Conservation (phyloP, 2,329 filamentous ascomycete species). For the Ascochyta viciae-villosae region DNA sequence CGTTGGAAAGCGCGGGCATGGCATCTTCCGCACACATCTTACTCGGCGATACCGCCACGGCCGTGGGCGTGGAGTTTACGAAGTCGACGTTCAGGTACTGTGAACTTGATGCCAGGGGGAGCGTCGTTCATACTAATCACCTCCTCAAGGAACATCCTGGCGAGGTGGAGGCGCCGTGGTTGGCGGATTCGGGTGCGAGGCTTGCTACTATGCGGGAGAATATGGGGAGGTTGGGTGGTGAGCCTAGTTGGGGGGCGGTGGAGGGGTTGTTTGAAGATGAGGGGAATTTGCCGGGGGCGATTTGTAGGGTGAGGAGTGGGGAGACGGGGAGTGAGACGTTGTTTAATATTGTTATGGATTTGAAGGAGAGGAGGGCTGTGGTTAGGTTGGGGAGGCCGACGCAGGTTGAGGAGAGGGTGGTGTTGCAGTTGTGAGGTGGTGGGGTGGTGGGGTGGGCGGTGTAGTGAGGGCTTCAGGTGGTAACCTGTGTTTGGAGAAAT, state of each 20-base stretch:
- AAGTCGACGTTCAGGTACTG: conserved; percentile 45
- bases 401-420: conserved; percentile 35
- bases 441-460: no score
- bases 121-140: conserved; percentile 56
- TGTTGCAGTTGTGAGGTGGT: conserved; percentile 25
- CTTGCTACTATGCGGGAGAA: conserved; percentile 49
- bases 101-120: conserved; percentile 41
- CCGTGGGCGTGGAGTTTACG: conserved; percentile 59
- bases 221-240: conserved; percentile 23
- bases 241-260: conserved; percentile 40
- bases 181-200: conserved; percentile 51
- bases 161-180: conserved; percentile 52
- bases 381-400: conserved; percentile 43
- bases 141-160: conserved; percentile 49
- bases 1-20: conserved; percentile 56
- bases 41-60: conserved; percentile 57
- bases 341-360: conserved; percentile 49
- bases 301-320: conserved; percentile 35
- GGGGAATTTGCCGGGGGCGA: conserved; percentile 47
- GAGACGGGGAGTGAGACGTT: conserved; percentile 42
- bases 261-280: conserved; percentile 52
- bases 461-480: no score
- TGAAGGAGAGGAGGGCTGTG: conserved; percentile 39
- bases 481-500: no score
- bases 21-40: conserved; percentile 63